Conservation (phyloP, 305 asterid species). For the Stenogyne calaminthoides region DNA sequence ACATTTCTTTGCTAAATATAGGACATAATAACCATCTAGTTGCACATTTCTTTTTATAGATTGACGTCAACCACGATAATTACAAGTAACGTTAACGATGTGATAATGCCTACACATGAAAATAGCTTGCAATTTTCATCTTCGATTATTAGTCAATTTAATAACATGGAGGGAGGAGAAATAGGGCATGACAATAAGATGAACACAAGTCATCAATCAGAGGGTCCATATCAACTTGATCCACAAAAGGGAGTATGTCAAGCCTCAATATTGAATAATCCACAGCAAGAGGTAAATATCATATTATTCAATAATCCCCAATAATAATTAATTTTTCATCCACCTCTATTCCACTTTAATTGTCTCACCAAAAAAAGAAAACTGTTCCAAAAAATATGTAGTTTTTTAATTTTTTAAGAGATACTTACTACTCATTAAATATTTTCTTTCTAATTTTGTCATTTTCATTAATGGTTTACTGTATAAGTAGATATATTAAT, state of each 20-base stretch:
- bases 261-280: background rate
- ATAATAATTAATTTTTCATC: too few relatives aligned
- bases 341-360: too few relatives aligned
- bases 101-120: constrained; percentile 20
- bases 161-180: constrained; percentile 21
- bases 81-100: constrained; percentile 15
- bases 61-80: constrained; percentile 1
- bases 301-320: too few relatives aligned
- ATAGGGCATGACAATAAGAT: constrained; percentile 15
- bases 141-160: constrained; percentile 10
- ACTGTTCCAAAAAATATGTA: too few relatives aligned
- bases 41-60: background rate
- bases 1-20: background rate
- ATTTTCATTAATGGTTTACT: too few relatives aligned
- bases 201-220: constrained; percentile 7
- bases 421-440: too few relatives aligned
- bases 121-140: constrained; percentile 22
- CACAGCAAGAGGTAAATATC: too few relatives aligned
- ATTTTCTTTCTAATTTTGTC: too few relatives aligned
- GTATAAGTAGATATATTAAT: too few relatives aligned
- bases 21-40: too few relatives aligned
- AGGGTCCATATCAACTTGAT: constrained; percentile 10
- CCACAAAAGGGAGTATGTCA: constrained; percentile 7
- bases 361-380: too few relatives aligned
- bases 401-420: too few relatives aligned